Evolutionary conservation across 1,139 yeast species (phyloP), one percentile per base, ranked within the genome.

Genomic region (Protomyces gravidus): DNA sequence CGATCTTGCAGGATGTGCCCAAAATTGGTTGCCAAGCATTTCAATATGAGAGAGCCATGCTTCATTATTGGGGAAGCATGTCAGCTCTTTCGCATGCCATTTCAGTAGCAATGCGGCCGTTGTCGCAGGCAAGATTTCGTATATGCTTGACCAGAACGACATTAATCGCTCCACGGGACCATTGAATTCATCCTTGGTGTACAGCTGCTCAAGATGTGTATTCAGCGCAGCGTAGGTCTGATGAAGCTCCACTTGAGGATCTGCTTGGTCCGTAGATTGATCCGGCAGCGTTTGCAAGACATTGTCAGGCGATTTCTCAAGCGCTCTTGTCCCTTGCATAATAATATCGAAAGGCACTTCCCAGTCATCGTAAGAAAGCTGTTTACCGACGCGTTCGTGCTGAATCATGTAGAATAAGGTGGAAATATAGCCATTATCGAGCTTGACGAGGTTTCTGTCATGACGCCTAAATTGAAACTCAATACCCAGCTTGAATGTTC

Each of bases 1-100:
- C 1, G 71, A 68, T 64, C 72, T 68, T 2, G 66, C 63, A 4
- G 64, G 64, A 25, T 71, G 72, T 45, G 69, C 70, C 67, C 76
- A 83, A 66, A 83, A 84, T 25, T 73, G 72, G 25, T 75, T 73
- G 25, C 83, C 69, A 2, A 84, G 63, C n/a, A 71, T 72, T 23
- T 71, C 69, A 50, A 81, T 73, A 65, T 81, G 80, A 1, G 73
- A 75, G 50, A 72, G 71, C 87, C 89, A 84, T 19, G 76, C 70
- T 0, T 79, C 75, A 48, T 77, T 72, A n/a, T 82, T 68, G 5
- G 82, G 78, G 1, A 83, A 75, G 66, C 89, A 84, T 26, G 78
- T 66, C 56, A 77, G 77, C 59, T 66, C 65, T 5, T 28, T 75
- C 1, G 72, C 71, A 67, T 80, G 84, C 66, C 74, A 78, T 5